phyloP scores from a whole-genome alignment of 371 early-diverging fungal genomes.

The Actinomucor elegans region DNA sequence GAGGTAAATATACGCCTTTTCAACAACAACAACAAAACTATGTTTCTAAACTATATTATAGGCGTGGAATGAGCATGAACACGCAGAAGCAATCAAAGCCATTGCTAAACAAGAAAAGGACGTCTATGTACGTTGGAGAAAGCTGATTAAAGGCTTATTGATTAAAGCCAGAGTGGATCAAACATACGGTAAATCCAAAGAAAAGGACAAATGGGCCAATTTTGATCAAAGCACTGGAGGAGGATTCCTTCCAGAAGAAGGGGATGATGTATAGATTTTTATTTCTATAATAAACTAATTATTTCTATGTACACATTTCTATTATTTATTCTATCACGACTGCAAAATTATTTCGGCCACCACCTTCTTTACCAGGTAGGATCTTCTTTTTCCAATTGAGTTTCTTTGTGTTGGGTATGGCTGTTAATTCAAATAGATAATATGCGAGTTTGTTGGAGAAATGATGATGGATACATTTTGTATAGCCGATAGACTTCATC shows the following conservation, averaged over 20 bases:
- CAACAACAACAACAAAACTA: background rate
- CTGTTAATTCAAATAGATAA: conserved; percentile 58
- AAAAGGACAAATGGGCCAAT: background rate
- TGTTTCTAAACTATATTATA: conserved; percentile 13
- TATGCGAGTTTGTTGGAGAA: conserved; percentile 76
- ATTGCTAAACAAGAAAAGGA: conserved; percentile 52
- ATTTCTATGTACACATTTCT: too few species aligned
- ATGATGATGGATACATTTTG: conserved; percentile 58
- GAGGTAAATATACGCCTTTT: conserved; percentile 47
- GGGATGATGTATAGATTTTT: background rate
- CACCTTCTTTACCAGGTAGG: conserved; percentile 52
- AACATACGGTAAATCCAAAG: conserved; percentile 37
- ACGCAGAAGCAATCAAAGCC: conserved; percentile 41
- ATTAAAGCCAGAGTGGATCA: conserved; percentile 53
- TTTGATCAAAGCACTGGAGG: background rate
- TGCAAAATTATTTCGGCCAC: conserved; percentile 66
- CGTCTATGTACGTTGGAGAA: conserved; percentile 59
- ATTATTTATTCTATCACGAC: conserved; percentile 44
- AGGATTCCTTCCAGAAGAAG: conserved; percentile 16
- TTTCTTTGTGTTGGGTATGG: conserved; percentile 5
- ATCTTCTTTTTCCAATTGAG: conserved; percentile 51
- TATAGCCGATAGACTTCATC: conserved; percentile 63
- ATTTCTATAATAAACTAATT: background rate
- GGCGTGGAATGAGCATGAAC: conserved; percentile 53
- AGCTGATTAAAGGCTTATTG: conserved; percentile 54